Conservation (phyloP, 305 asterid species). For the Fraxinus sp. region DNA sequence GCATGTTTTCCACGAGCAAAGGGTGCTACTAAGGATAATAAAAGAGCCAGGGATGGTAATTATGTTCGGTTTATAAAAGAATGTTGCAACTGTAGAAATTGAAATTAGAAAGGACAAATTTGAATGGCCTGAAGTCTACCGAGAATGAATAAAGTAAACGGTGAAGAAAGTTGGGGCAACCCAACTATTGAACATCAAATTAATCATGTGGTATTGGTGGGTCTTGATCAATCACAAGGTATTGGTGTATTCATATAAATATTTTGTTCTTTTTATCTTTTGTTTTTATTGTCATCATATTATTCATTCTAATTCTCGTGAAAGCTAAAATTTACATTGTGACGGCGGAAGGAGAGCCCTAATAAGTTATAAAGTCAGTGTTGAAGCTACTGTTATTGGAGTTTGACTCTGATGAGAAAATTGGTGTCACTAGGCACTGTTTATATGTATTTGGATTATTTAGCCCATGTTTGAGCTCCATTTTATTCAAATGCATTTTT, state of each 20-base stretch:
- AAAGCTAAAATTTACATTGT: neutral
- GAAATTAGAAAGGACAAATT: constrained; percentile 27
- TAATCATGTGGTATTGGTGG: constrained; percentile 3
- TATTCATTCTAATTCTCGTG: neutral
- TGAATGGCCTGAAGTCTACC: constrained; percentile 29
- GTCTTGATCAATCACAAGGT: neutral
- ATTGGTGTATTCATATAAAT: neutral
- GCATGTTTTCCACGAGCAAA: constrained; percentile 23
- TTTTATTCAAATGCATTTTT: too few relatives aligned
- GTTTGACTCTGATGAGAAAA: neutral
- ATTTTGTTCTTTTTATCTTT: neutral
- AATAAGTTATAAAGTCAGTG: neutral
- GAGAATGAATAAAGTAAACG: constrained; percentile 32
- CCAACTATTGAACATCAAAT: constrained; percentile 30
- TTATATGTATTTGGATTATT: neutral
- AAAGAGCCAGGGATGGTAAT: constrained; percentile 34
- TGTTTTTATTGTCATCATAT: neutral
- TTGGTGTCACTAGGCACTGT: neutral
- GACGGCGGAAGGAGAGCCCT: neutral
- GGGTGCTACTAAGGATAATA: constrained; percentile 35
- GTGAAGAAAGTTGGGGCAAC: constrained; percentile 25
- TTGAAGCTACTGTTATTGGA: neutral
- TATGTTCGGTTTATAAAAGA: constrained; percentile 26
- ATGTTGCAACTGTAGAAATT: constrained; percentile 30
- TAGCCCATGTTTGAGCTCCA: too few relatives aligned